A percentile compares a stretch with the other conserved stretches of the same genome.
Evolutionary conservation across 2,329 filamentous ascomycete species (phyloP).

Genomic region (Fusarium tupiense): DNA sequence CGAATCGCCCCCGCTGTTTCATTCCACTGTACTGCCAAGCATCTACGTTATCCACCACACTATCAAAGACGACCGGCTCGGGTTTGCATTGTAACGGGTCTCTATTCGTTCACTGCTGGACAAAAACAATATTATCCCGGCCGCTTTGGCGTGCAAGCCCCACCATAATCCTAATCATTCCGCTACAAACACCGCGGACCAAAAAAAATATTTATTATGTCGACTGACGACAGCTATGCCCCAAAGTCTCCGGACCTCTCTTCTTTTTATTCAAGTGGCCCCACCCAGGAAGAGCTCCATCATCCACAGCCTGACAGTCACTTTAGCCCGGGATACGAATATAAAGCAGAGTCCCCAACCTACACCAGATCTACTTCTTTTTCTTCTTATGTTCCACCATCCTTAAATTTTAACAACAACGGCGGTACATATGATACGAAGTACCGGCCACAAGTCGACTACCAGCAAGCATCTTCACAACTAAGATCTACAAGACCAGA

Average conservation of each 20-base stretch:
- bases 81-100: constrained; percentile 2
- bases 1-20: constrained; percentile 16
- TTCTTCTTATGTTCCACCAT: constrained; percentile 39
- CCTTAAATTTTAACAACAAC: constrained; percentile 28
- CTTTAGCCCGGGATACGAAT: constrained; percentile 46
- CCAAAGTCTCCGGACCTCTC: constrained; percentile 69
- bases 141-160: constrained; percentile 34
- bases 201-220: constrained; percentile 51
- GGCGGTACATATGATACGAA: constrained; percentile 17
- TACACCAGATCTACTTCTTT: constrained; percentile 39
- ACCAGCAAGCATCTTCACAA: constrained; percentile 40
- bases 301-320: constrained; percentile 45
- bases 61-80: constrained; percentile 16
- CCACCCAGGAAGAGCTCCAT: constrained; percentile 49
- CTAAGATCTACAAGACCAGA: constrained; percentile 32
- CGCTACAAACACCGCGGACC: constrained; percentile 23
- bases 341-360: constrained; percentile 48
- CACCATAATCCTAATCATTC: constrained; percentile 35
- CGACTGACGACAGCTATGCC: constrained; percentile 64
- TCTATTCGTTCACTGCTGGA: constrained; percentile 21
- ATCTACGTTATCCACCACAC: constrained; percentile 13
- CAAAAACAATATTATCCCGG: constrained; percentile 21
- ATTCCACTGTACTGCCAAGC: constrained; percentile 25
- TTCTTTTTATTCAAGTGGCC: constrained; percentile 59
- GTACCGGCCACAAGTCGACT: constrained; percentile 40